Evolutionary conservation across 2,329 filamentous ascomycete species (phyloP), one percentile per base, ranked within the genome.

Genomic region (Colletotrichum camelliae): DNA sequence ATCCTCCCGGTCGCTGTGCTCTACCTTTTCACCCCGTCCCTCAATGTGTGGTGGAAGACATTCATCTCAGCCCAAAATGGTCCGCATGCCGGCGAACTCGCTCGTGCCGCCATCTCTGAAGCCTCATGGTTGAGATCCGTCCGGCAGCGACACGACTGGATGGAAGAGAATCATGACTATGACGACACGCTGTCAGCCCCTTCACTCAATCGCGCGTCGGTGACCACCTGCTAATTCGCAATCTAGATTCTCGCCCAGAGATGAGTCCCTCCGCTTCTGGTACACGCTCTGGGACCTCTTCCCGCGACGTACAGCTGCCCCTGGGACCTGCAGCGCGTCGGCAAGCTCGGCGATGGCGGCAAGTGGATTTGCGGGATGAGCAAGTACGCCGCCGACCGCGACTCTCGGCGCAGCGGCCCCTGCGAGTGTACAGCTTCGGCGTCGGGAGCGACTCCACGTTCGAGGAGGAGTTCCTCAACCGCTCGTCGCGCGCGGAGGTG

Each of bases 361-460:
- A 86, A 86, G 77, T 85, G 84, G 82, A 81, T 85, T 13, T 86
- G 84, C 77, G 85, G 84, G 13, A 84, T 85, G 82, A 81, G 79
- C 7, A 77, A 79, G 16, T 84, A 82, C 76, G 83, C 84, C 74
- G 74, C 72, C 27, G 16, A 15, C 16, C 21, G 35, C 24, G 7
- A 61, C 35, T 24, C 35, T 24, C 78, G 80, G 13, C 80, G 79
- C 67, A 70, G 83, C 65, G 43, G 33, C 79, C 80, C 12, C 79
- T 80, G 64, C 70, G 83, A 62, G 81, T 86, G 72, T 86, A 86
- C 78, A 82, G 81, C 29, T 85, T 86, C 70, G 85, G 85, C 43
- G 78, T 83, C 16, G 74, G 76, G 67, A 79, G 81, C 74, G 84
- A 86, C 77, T 84, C 82, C 2, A 82, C 80, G 2, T 85, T 85